Evolutionary conservation across 192 early-diverging fungal genomes (phyloP).

Genomic region (Chytriomyces confervae): DNA sequence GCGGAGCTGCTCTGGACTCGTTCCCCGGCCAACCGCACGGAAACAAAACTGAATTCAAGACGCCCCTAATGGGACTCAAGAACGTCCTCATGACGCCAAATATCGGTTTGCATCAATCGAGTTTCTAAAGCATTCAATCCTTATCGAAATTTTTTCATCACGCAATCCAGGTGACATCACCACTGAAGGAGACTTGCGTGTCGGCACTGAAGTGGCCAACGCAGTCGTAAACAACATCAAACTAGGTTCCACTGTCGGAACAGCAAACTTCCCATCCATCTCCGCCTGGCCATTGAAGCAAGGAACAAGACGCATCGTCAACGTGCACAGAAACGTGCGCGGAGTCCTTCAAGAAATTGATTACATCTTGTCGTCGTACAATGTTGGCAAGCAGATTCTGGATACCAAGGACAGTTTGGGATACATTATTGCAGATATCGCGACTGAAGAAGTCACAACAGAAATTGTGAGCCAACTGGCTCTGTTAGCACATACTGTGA

Average conservation of each 20-base stretch:
- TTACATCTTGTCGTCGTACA: constrained; percentile 57
- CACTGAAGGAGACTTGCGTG: constrained; percentile 42
- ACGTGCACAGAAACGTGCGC: constrained; percentile 56
- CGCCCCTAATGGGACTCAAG: constrained; percentile 40
- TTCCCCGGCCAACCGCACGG: constrained; percentile 39
- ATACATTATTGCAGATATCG: constrained; percentile 56
- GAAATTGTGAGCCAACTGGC: constrained; percentile 60
- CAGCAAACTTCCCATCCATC: constrained; percentile 58
- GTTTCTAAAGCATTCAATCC: not conserved
- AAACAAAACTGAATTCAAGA: constrained; percentile 37
- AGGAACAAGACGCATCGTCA: constrained; percentile 48
- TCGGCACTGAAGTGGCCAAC: constrained; percentile 50
- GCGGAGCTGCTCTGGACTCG: constrained; percentile 53
- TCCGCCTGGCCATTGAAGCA: constrained; percentile 43
- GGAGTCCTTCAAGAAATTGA: constrained; percentile 60
- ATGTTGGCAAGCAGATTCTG: constrained; percentile 60
- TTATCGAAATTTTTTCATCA: not conserved
- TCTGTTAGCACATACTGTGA: constrained; percentile 53
- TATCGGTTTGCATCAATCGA: constrained; percentile 39
- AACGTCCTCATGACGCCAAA: constrained; percentile 57
- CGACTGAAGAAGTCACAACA: constrained; percentile 50
- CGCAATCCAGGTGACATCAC: constrained; percentile 38
- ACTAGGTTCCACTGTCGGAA: constrained; percentile 53
- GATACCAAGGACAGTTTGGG: constrained; percentile 58
- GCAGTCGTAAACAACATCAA: constrained; percentile 47